phyloP scores from a whole-genome alignment of 2,329 filamentous ascomycete genomes.

The Tolypocladium ophioglossoides region DNA sequence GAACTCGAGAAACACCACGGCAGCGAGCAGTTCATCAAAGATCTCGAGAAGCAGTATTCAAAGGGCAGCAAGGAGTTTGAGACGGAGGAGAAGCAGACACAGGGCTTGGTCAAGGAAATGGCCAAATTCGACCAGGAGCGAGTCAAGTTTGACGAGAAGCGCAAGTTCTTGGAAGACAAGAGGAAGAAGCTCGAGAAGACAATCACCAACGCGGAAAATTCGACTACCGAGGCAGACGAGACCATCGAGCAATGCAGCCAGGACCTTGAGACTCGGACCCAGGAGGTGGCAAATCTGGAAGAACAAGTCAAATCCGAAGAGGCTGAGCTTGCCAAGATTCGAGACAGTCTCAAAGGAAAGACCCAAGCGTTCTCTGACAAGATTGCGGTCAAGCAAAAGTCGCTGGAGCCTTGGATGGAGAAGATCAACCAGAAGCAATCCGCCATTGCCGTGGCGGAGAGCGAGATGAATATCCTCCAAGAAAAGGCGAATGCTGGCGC shows the following conservation, averaged over 20 bases:
- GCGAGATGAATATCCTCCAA: slow-evolving; percentile 81
- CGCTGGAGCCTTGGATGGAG: slow-evolving; percentile 89
- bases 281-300: slow-evolving; percentile 70
- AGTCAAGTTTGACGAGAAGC: slow-evolving; percentile 96
- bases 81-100: slow-evolving; percentile 68
- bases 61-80: slow-evolving; percentile 77
- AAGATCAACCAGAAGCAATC: slow-evolving; percentile 97
- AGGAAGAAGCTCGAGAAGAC: slow-evolving; percentile 91
- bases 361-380: slow-evolving; percentile 90
- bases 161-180: slow-evolving; percentile 84
- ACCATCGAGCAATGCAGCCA: slow-evolving; percentile 67
- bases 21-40: slow-evolving; percentile 80
- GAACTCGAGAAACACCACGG: slow-evolving; percentile 90
- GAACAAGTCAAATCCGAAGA: slow-evolving; percentile 69
- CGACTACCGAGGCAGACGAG: slow-evolving; percentile 62
- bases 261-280: slow-evolving; percentile 66
- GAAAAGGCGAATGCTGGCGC: slow-evolving; percentile 85
- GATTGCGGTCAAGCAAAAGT: slow-evolving; percentile 85
- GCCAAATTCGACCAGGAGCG: slow-evolving; percentile 91
- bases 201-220: slow-evolving; percentile 65
- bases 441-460: slow-evolving; percentile 85
- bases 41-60: slow-evolving; percentile 75
- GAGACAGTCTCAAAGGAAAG: slow-evolving; percentile 85
- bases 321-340: slow-evolving; percentile 68
- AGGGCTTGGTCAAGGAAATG: slow-evolving; percentile 73